Evolutionary conservation across 1,284 basidiomycete genomes (phyloP), one percentile per base, ranked within the genome.

Genomic region (Malassezia pachydermatis): DNA sequence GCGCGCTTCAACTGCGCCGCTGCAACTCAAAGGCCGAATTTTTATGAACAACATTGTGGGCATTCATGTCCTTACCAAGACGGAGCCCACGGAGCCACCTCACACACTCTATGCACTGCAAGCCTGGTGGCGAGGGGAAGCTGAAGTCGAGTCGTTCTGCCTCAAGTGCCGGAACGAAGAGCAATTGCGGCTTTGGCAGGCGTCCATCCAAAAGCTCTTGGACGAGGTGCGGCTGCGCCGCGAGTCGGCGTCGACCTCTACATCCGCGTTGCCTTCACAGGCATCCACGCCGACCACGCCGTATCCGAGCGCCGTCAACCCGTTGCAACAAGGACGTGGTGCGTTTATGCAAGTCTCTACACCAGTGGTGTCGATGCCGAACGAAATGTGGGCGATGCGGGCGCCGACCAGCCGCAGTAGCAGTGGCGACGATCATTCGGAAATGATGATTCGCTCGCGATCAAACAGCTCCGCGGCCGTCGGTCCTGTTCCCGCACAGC

Each of bases 1-100:
- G 16, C 32, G 42, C 38, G 37, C 24, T 16, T 5, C 17, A 14
- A 5, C 20, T 3, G 32, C 43, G 5, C 84, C 84, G 16, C 78
- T 96, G 29, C 80, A 92, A 42, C 76, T 99, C 55, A 99, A 99
- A 70, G 94, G 94, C 2, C 81, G 94, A 28, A 98, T 99, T 60
- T 98, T 96, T 74, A 78, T 96, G 62, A 89, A 88, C 62, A 99
- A 98, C 65, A 88, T 98, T 37, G 90, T 86, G 0, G 80, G 84
- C 58, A 82, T 84, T 43, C 58, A 58, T 38, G 56, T 59, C 37
- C 55, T 77, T 78, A 20, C 76, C 79, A 32, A 59, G 47, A 41
- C 11, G 28, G 29, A 49, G 4, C 45, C 60, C 7, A 20, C 45
- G 7, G 63, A 60, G 22, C 67, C 72, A 33, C n/a, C n/a, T n/a